Evolutionary conservation across 768 basidiomycete species (phyloP), one percentile per base, ranked within the genome.

Genomic region (Tremella yokohamensis): DNA sequence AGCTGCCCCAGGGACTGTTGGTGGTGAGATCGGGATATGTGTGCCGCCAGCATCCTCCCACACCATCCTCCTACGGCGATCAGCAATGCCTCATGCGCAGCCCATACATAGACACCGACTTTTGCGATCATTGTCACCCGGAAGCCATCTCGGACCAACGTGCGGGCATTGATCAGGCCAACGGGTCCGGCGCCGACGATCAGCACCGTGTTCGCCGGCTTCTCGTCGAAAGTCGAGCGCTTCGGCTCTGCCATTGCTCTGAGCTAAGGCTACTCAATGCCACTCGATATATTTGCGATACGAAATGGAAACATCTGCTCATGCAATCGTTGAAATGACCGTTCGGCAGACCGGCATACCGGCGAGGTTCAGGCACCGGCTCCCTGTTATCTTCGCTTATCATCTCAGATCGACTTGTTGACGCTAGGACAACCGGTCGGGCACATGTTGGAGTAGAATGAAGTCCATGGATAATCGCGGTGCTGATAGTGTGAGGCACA

Each of bases 1-100:
- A 58, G 39, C 50, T 40, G 13, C 57, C 57, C 57, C 57, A 58
- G 12, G 57, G 57, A 22, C 50, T 40, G 20, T 58, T 58, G n/a
- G 57, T 52, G 1, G 57, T 52, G 29, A 58, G 26, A 37, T 58
- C 50, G n/a, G 57, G 57, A 34, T 58, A 58, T 2, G 57, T 53
- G 22, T 52, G 0, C 7, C 39, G 26, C 57, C 57, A 58, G 22
- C 57, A 58, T 34, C 57, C 57, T 2, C 57, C 57, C 0, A 58
- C 50, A 1, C 19, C 40, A n/a, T 50, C 49, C 38, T 58, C 57
- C 57, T 58, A 20, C 2, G 48, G 24, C 6, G 8, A 8, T 20
- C 20, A 49, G 25, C 16, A 8, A 49, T 8, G 8, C n/a, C 15
- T 8, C 42, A 16, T 19, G 6, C 34, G 40, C 45, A 15, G 8